phyloP scores from a whole-genome alignment of 2,329 filamentous ascomycete genomes.

The Colletotrichum shisoi region DNA sequence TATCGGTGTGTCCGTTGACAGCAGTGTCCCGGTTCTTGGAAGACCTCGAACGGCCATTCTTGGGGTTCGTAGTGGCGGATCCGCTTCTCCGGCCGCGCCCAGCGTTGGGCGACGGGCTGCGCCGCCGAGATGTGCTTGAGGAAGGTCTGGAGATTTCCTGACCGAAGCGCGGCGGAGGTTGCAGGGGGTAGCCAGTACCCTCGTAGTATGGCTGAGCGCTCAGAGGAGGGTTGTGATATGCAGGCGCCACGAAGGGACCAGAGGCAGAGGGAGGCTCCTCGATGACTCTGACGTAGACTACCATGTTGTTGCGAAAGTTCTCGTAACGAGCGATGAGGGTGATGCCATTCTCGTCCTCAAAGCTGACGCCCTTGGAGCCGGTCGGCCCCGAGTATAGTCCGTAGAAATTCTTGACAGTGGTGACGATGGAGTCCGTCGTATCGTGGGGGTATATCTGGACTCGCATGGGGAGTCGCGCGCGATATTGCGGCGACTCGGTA shows the following conservation, averaged over 20 bases:
- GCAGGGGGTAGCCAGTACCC: slow-evolving; percentile 61
- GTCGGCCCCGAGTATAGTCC: slow-evolving; percentile 82
- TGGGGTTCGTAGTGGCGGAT: slow-evolving; percentile 69
- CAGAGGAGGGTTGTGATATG: slow-evolving; percentile 61
- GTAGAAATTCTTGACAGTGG: slow-evolving; percentile 98
- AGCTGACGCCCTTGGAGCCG: slow-evolving; percentile 84
- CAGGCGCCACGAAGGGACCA: slow-evolving; percentile 60
- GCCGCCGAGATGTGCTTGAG: slow-evolving; percentile 75
- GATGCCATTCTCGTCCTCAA: slow-evolving; percentile 88
- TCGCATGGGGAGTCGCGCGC: slow-evolving; percentile 81
- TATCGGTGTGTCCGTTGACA: slow-evolving; percentile 63
- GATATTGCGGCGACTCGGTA: slow-evolving; percentile 70
- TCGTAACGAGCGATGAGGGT: slow-evolving; percentile 95
- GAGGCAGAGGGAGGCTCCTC: slow-evolving; percentile 61
- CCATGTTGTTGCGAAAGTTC: slow-evolving; percentile 92
- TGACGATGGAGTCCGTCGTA: slow-evolving; percentile 96
- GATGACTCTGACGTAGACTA: slow-evolving; percentile 89
- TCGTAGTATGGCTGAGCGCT: slow-evolving; percentile 64
- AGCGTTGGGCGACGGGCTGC: slow-evolving; percentile 78
- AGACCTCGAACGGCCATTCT: slow-evolving; percentile 74
- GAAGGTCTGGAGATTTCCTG: slow-evolving; percentile 71
- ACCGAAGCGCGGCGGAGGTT: slow-evolving; percentile 59
- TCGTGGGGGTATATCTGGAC: slow-evolving; percentile 95
- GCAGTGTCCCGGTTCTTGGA: slow-evolving; percentile 69
- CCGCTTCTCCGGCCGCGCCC: slow-evolving; percentile 77